Evolutionary conservation across 306 rosid genomes (phyloP), one percentile per base, ranked within the genome.

Genomic region (Cucurbita moschata): DNA sequence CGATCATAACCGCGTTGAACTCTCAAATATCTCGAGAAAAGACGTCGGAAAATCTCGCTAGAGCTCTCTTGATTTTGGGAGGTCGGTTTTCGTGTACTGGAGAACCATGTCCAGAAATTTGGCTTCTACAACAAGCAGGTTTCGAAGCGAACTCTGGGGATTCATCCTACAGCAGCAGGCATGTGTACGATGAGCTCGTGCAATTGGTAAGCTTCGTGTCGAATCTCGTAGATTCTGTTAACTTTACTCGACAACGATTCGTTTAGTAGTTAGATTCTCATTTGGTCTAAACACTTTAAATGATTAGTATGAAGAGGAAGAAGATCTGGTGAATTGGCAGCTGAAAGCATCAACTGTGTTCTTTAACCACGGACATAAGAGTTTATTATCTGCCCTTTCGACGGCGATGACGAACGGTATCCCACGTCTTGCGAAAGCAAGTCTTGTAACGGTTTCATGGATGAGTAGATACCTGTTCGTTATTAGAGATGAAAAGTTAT

Each of bases 121-220:
- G 85, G 84, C 89, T 92, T 75, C 77, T 92, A 76, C 85, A 81
- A 63, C 77, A 81, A 83, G 96, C 96, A 64, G 96, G 98, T 38
- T 89, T 83, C 78, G 61, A 12, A 51, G 85, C 74, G 68, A 78
- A 37, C 76, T 64, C 81, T 18, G 79, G 59, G 26, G 85, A 81
- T 72, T 79, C 88, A 21, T 78, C 75, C 49, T 77, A 26, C 37
- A 74, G 81, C 72, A 78, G 82, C 72, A 78, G 81, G 13, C 88
- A 68, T 70, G 81, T 81, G 14, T 50, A 67, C 23, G 82, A 65
- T 57, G 79, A 76, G 44, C 76, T 83, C 65, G 10, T 69, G 57
- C 79, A 80, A 72, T 67, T 74, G 63, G 94, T 90, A 82, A 59
- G 82, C 30, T 18, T 46, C 52, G 2, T 6, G 15, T 35, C 37